Base-by-base conservation (phyloP, 108 stramenopile genomes). In the Skeletonema marinoi region DNA sequence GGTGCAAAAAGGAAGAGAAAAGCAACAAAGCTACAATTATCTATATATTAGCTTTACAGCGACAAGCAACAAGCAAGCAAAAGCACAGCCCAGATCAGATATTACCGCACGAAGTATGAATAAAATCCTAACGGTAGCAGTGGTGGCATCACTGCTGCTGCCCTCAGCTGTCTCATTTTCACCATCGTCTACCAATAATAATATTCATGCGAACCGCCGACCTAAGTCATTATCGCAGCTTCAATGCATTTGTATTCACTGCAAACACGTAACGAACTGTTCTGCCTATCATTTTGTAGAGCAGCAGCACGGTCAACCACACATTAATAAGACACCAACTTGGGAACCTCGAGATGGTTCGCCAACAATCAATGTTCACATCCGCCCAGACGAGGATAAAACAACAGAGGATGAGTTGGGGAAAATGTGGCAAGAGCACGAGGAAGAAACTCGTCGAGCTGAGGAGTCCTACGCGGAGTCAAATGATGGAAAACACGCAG, bases 231-330 rank as follows among this genome's bases (percentile, higher is more conserved):
- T 56, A 9, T 56, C 54, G 21, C 21, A 21, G 19, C 54, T 56
- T 21, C 54, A 56, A 3, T 95, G 94, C 73, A 95, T 93, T 42
- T 95, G 94, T 71, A 90, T 95, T 17, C 62, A 95, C 85, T 95
- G 94, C 70, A 38, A 82, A 68, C 82, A 75, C 56, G 94, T 95
- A 33, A 92, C 94, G 32, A 87, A 85, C 59, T 95, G 94, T 60
- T 67, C 77, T 12, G 94, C 91, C 25, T 95, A 95, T 71, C 92
- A 95, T 65, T 95, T 95, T 71, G 94, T 95, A 33, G 94, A 95
- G 80, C 75, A 77, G n/a, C 88, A 93, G 68, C 95, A 96, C 60
- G 63, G 85, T n/a, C 95, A 96, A 75, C 95, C 95, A 0, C 92
- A 93, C 75, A 96, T 96, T 80, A 88, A 86, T 41, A 75, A 86